These are phyloP conservation scores for Lichtheimia ramosa DNA, from an alignment of 371 early-diverging fungal species.

Conservation along the genomic window DNA sequence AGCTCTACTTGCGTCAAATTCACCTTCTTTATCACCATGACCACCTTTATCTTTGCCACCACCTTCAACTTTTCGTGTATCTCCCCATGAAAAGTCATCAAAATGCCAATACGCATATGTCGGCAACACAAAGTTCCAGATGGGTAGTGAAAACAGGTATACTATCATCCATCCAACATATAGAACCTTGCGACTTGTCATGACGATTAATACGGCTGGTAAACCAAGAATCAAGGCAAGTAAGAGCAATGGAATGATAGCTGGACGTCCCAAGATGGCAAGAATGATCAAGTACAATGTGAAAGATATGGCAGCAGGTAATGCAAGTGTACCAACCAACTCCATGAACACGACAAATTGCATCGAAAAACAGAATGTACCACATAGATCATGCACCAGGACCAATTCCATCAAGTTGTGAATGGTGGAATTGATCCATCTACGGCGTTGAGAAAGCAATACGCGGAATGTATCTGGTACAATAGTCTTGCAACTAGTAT, in stretches of 20 bases:
- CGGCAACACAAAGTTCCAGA: slow-evolving; percentile 97
- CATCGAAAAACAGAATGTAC: slow-evolving; percentile 91
- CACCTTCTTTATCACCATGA: slow-evolving; percentile 73
- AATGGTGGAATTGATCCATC: slow-evolving; percentile 93
- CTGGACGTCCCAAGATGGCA: slow-evolving; percentile 53
- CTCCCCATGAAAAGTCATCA: slow-evolving; percentile 99
- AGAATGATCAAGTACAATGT: slow-evolving; percentile 54
- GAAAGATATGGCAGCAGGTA: slow-evolving; percentile 83
- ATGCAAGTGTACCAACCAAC: slow-evolving; percentile 78
- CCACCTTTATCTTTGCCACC: slow-evolving; percentile 59
- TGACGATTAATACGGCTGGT: slow-evolving; percentile 85
- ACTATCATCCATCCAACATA: slow-evolving; percentile 96
- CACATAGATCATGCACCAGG: slow-evolving; percentile 84
- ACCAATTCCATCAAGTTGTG: slow-evolving; percentile 86
- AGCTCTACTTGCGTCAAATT: slow-evolving; percentile 67
- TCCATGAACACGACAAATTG: slow-evolving; percentile 90
- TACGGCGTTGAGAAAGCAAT: slow-evolving; percentile 80
- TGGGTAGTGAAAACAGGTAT: slow-evolving; percentile 88
- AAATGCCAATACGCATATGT: slow-evolving; percentile 98
- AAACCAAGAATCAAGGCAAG: slow-evolving; percentile 73
- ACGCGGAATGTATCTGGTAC: slow-evolving; percentile 83
- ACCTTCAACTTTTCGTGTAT: slow-evolving; percentile 89
- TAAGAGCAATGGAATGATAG: slow-evolving; percentile 70
- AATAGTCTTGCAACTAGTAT: slow-evolving; percentile 69
- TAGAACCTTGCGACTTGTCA: slow-evolving; percentile 86